A percentile compares a stretch with the other conserved stretches of the same genome.
Conservation (phyloP, 2,329 filamentous ascomycete genomes). For the Aspergillus viridinutans region DNA sequence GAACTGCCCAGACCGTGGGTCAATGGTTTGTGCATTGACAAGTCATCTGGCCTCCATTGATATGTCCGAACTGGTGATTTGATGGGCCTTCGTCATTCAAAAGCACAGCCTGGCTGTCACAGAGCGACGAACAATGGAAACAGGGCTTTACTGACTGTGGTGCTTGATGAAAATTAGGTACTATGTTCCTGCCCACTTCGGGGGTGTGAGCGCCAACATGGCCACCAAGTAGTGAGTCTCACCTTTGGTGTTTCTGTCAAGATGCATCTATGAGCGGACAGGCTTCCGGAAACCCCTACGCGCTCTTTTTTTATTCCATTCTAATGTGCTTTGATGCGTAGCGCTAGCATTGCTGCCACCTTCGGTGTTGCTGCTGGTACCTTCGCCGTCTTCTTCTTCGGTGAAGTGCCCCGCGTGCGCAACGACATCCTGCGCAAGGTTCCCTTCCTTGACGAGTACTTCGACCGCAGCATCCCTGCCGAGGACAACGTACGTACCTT, state of each 20-base stretch:
- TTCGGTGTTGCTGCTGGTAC: constrained; percentile 57
- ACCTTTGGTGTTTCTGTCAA: background rate
- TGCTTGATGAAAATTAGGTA: constrained; percentile 39
- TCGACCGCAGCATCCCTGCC: constrained; percentile 54
- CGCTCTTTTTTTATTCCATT: background rate
- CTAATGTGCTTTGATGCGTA: constrained; percentile 21
- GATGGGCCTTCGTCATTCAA: background rate
- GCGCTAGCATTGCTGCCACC: constrained; percentile 46
- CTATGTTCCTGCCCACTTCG: constrained; percentile 45
- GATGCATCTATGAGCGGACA: background rate
- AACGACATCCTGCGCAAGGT: constrained; percentile 60
- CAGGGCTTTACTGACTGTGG: constrained; percentile 15
- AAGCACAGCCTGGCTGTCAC: background rate
- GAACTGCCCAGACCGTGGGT: background rate
- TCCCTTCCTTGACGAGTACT: constrained; percentile 56
- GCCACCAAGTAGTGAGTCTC: constrained; percentile 46
- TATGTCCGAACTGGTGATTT: background rate
- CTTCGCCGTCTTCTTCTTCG: constrained; percentile 62
- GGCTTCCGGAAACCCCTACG: background rate
- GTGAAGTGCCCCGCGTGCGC: constrained; percentile 59
- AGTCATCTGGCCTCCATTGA: background rate
- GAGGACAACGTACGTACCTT: constrained; percentile 55
- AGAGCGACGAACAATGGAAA: background rate
- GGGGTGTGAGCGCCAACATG: constrained; percentile 45
- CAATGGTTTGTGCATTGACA: background rate